Base-by-base conservation (phyloP, 169 alveolate species). In the Cryptosporidium viatorum region DNA sequence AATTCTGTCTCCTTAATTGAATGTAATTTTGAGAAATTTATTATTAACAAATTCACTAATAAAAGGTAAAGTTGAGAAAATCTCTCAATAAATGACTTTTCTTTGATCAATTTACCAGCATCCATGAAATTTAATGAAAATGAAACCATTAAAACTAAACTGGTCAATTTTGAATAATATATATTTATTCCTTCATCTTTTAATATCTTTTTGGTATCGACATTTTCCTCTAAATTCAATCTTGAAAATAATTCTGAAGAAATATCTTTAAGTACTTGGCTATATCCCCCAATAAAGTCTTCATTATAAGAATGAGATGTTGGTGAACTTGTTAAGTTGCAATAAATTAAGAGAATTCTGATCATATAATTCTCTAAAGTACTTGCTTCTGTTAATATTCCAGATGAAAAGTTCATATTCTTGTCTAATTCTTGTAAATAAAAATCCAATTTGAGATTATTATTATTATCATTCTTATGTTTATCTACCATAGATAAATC, bases 21-120 rank as follows among this genome's bases (percentile, higher is more conserved):
- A 41, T 73, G 55, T 35, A 73, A 21, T 23, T 73, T 73, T 18
- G 68, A 50, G 70, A 73, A 73, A 26, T 73, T 73, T 12, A 73
- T 73, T 5, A 73, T 73, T 31, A 73, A 31, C 3, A 73, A 73
- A 73, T 73, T 73, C 16, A 73, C 14, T 4, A 73, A 35, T 7
- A 73, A 55, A 10, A 73, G 52, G 26, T 73, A 73, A 29, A 73
- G 33, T 23, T 73, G 86, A 16, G 58, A 52, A n/a, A 73, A 33
- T 41, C 68, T 55, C 2, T 73, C 86, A 10, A 55, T 14, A 73
- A 73, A 51, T 16, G 52, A 26, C 39, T 58, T 73, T 12, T 59
- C 51, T 18, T n/a, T 55, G 6, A 73, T 16, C 1, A 73, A 3
- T 9, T 71, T 71, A 37, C 14, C 33, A 29, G 26, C 33, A 26